These are phyloP conservation scores for Globisporangium takayamanum DNA, from an alignment of 352 stramenopile genomes.

Conservation along the genomic window DNA sequence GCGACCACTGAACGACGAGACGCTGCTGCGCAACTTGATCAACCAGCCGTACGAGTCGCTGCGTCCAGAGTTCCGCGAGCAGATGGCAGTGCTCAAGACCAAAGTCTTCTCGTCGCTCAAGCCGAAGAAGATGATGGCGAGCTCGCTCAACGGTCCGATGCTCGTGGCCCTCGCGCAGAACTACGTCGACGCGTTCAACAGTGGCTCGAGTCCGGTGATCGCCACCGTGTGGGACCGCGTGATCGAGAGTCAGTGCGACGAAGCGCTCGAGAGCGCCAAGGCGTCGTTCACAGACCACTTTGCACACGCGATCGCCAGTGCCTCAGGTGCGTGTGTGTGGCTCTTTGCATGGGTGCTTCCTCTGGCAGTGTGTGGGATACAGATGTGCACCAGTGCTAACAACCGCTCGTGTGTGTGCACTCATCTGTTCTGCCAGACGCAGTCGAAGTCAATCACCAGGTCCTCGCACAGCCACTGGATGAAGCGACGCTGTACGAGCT, in stretches of 20 bases:
- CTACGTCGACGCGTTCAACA: slow-evolving; percentile 67
- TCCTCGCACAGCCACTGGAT: slow-evolving; percentile 24
- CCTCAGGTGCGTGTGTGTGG: slow-evolving; percentile 25
- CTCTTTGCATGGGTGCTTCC: neutral
- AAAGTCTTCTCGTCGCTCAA: slow-evolving; percentile 50
- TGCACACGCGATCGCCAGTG: slow-evolving; percentile 19
- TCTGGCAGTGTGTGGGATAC: neutral
- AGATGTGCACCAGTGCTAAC: slow-evolving; percentile 1
- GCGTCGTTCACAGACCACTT: slow-evolving; percentile 32
- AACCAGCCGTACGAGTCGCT: slow-evolving; percentile 52
- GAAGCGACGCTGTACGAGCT: slow-evolving; percentile 25
- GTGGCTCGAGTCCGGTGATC: slow-evolving; percentile 65
- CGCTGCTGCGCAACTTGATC: slow-evolving; percentile 40
- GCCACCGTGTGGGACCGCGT: slow-evolving; percentile 80
- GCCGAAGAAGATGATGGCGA: slow-evolving; percentile 61
- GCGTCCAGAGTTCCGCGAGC: slow-evolving; percentile 48
- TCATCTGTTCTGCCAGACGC: slow-evolving; percentile 13
- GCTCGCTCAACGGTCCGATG: slow-evolving; percentile 57
- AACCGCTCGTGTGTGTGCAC: neutral
- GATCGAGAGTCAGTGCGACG: slow-evolving; percentile 55
- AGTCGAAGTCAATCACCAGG: slow-evolving; percentile 24
- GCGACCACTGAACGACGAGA: slow-evolving; percentile 62
- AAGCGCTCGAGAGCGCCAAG: slow-evolving; percentile 56
- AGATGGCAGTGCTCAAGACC: slow-evolving; percentile 54
- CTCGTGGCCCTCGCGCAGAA: slow-evolving; percentile 56